Evolutionary conservation across 305 asterid genomes (phyloP).

Genomic region (Fraxinus dipetala): DNA sequence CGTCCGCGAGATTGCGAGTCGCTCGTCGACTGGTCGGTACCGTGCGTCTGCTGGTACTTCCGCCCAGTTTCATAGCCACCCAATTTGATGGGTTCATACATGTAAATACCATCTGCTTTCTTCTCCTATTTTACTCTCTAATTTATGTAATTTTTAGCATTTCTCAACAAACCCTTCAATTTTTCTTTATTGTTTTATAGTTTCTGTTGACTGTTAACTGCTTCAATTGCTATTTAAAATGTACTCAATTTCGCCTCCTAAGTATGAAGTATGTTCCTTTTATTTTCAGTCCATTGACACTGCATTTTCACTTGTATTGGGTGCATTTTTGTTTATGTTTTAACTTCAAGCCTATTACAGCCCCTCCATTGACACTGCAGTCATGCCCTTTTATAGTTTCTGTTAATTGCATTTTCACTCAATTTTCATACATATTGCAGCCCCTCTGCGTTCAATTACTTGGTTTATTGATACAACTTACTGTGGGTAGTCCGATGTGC

Average conservation of each 20-base stretch:
- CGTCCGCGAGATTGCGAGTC: too few relatives aligned
- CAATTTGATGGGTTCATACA: constrained; percentile 97
- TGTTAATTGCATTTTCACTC: too few relatives aligned
- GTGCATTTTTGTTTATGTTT: too few relatives aligned
- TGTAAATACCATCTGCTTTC: constrained; percentile 31
- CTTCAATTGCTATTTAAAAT: not conserved
- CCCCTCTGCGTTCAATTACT: not conserved
- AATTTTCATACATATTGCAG: not conserved
- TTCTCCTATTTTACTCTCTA: not conserved
- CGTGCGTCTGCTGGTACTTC: too few relatives aligned
- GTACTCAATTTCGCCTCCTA: too few relatives aligned
- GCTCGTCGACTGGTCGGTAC: too few relatives aligned
- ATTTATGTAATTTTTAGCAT: not conserved
- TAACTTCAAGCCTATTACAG: too few relatives aligned
- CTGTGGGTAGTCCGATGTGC: not conserved
- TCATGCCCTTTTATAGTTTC: too few relatives aligned
- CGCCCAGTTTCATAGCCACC: constrained; percentile 29
- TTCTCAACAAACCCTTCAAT: constrained; percentile 22
- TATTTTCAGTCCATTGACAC: too few relatives aligned
- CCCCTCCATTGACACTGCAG: too few relatives aligned
- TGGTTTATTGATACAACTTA: not conserved
- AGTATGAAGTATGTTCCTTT: too few relatives aligned
- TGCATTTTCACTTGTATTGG: too few relatives aligned
- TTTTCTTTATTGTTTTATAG: constrained; percentile 9
- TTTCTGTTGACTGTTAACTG: not conserved